Evolutionary conservation across 257 asterid genomes (phyloP).

Genomic region (Solanum bulbocastanum): DNA sequence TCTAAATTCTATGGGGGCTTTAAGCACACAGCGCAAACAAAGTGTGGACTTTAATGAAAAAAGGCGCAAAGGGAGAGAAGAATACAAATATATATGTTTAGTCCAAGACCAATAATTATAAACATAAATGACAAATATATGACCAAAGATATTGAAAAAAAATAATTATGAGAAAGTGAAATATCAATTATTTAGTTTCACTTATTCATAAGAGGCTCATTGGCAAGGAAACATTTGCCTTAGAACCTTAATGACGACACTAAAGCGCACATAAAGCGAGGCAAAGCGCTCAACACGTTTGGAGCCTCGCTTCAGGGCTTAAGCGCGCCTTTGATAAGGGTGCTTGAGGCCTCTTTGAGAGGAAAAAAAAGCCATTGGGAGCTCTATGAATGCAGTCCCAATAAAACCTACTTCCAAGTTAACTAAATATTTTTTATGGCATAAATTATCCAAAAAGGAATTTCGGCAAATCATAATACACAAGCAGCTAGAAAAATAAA

Average conservation of each 20-base stretch:
- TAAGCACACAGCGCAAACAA: too few species aligned
- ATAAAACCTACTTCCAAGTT: not conserved
- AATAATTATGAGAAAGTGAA: too few species aligned
- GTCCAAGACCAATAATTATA: too few species aligned
- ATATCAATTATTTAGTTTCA: not conserved
- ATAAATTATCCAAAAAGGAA: not conserved
- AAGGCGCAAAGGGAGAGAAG: too few species aligned
- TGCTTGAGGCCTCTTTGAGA: not conserved
- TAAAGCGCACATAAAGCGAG: not conserved
- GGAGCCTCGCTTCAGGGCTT: too few species aligned
- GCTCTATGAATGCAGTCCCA: not conserved
- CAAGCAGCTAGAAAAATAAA: not conserved
- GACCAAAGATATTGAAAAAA: too few species aligned
- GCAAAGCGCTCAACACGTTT: not conserved
- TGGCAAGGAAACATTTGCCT: not conserved
- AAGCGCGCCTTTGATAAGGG: too few species aligned
- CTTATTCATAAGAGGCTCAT: not conserved
- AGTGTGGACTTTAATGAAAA: too few species aligned
- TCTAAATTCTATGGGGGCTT: too few species aligned
- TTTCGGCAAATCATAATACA: not conserved
- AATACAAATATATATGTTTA: too few species aligned
- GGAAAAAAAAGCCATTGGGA: not conserved
- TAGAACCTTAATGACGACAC: not conserved
- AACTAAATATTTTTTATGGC: not conserved
- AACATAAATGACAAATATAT: too few species aligned